Evolutionary conservation across 306 rosid species (phyloP).

Genomic region (Dalbergia cochinchinensis): DNA sequence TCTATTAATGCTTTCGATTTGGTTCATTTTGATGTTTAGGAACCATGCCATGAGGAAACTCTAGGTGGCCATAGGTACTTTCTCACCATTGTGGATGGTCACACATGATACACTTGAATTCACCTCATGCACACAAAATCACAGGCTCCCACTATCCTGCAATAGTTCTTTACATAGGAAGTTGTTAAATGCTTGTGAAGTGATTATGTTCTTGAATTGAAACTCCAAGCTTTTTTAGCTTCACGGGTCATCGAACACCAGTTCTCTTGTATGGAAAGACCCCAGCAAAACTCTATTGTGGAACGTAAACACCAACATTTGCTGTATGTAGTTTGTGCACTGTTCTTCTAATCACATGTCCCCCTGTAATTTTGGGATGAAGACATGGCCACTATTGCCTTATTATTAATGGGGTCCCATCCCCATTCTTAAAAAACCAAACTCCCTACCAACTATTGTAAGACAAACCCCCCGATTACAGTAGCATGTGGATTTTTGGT

Average conservation of each 20-base stretch:
- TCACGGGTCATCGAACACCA: no score
- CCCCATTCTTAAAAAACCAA: fast-evolving
- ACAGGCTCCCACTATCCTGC: neutral
- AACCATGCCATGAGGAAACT: fast-evolving
- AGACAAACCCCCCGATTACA: neutral
- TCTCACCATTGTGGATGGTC: neutral
- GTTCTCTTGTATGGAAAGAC: no score
- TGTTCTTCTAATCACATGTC: no score
- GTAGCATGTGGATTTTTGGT: neutral
- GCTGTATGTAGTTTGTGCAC: no score
- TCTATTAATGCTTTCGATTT: neutral
- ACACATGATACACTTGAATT: neutral
- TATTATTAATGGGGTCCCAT: no score
- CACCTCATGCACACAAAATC: neutral
- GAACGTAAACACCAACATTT: no score
- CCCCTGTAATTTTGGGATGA: no score
- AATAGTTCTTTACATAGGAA: neutral
- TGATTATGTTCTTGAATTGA: no score
- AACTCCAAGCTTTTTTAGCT: no score
- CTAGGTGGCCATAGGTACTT: neutral
- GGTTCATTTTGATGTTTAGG: neutral
- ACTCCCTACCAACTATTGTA: neutral
- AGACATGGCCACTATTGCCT: no score
- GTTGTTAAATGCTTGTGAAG: no score
- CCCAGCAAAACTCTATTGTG: no score